Evolutionary conservation across 306 rosid species (phyloP), one percentile per base, ranked within the genome.

Genomic region (Heteromeles arbutifolia): DNA sequence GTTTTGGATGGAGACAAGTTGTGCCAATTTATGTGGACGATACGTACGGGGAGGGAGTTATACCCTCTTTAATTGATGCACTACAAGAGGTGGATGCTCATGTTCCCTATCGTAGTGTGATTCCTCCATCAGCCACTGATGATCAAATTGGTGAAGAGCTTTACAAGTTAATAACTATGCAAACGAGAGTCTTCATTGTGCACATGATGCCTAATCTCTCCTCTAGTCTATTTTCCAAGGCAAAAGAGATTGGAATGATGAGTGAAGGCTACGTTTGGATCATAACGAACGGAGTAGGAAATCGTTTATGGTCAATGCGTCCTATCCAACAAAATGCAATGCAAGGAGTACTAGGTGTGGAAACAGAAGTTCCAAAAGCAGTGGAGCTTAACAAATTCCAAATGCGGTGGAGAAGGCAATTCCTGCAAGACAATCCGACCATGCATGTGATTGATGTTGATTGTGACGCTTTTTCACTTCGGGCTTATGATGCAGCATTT

Each of bases 401-500:
- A 17, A 29, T 0, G 45, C 65, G 84, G 64, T 88, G 90, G 93
- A 86, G 50, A 74, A 69, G 74, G 8, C 45, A 81, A 58, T 87
- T 86, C 67, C 31, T 73, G 10, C 66, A 15, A 0, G 83, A 86
- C 3, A 64, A 88, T 70, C 89, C 85, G 8, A 24, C 25, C 17
- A 74, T 74, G 34, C 32, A 45, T 13, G 67, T 74, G 29, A 39
- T 45, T 11, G 65, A 84, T 34, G 45, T 25, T 4, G 21, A 77
- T 54, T 68, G 82, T 74, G 76, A 80, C 28, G 74, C 45, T 43
- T 74, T 54, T 37, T 87, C 88, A 1, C 31, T 84, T 53, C 83
- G 85, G 91, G 93, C 96, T 31, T 85, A 90, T 73, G 96, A 90
- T 73, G 74, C 96, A 39, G 54, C 78, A 67, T 82, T 66, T 8